Evolutionary conservation across 164 flowering plant species (phyloP), one percentile per base, ranked within the genome.

Genomic region (Cinnamomum micranthum): DNA sequence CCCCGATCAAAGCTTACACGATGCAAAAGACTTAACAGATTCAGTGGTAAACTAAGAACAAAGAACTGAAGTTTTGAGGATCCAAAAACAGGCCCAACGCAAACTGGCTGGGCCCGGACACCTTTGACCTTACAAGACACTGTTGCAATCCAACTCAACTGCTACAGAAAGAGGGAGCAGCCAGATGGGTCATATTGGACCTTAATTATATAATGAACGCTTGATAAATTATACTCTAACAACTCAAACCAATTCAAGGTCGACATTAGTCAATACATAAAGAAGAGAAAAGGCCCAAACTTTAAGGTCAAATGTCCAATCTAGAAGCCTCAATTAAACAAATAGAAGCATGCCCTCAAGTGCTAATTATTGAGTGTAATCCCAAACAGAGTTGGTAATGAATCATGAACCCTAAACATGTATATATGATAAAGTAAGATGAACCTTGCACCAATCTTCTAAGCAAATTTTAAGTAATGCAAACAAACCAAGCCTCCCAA

Each of bases 401-500:
- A 67, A 15, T 67, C 41, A 33, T 14, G 9, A 19, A 31, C 20
- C n/a, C 47, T 17, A 67, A 67, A 67, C 11, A 41, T 41, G 47
- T 7, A 41, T 41, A 41, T 41, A 41, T 41, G 47, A 41, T 9
- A 41, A 41, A 41, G 47, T 41, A 41, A 41, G 47, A 41, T 6
- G 19, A 27, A 3, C 31, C 69, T 41, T 41, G 10, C 47, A 41
- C 47, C 47, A 41, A 41, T 41, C 47, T 41, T 41, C 41, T 27
- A 2, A 31, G 50, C 28, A 2, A 17, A 11, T 64, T 12, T 25
- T 24, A 64, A 55, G 60, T 55, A 6, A 64, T 11, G 22, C 67
- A 64, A 67, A 67, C 22, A 17, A 28, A 67, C 31, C 41, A 67
- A 31, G 11, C 69, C 35, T 67, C 50, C 47, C 69, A 67, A 67